Conservation (phyloP, 805 yeast genomes). For the Myxozyma nipponensis region DNA sequence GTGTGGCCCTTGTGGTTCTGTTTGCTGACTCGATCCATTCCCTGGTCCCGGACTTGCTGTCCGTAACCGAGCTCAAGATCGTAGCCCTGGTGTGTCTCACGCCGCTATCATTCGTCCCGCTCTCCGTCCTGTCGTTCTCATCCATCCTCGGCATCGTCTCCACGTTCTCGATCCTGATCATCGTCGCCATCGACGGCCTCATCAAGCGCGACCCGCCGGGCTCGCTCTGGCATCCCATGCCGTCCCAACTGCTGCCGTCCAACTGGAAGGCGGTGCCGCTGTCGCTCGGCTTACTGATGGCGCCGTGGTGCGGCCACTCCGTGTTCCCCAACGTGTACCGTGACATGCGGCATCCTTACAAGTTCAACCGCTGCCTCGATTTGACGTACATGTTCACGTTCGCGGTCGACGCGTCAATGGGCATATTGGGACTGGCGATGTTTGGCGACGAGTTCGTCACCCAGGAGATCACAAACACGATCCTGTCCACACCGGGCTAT, state of each 20-base stretch:
- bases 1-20: slow-evolving; percentile 73
- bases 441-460: slow-evolving; percentile 51
- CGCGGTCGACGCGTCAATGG: slow-evolving; percentile 57
- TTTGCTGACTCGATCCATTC: slow-evolving; percentile 84
- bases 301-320: slow-evolving; percentile 85
- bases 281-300: slow-evolving; percentile 42
- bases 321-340: slow-evolving; percentile 71
- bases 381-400: slow-evolving; percentile 58
- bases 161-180: slow-evolving; percentile 59
- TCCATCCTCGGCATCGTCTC: slow-evolving; percentile 68
- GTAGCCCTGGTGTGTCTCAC: slow-evolving; percentile 62
- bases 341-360: slow-evolving; percentile 69
- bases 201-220: slow-evolving; percentile 65
- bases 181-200: slow-evolving; percentile 62
- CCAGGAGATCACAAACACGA: slow-evolving; percentile 57
- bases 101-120: slow-evolving; percentile 77
- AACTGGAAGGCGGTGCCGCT: slow-evolving; percentile 45
- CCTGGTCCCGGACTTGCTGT: slow-evolving; percentile 38
- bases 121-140: slow-evolving; percentile 65
- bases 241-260: slow-evolving; percentile 67
- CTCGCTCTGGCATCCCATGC: slow-evolving; percentile 60
- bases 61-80: slow-evolving; percentile 57
- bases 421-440: slow-evolving; percentile 69
- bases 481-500: slow-evolving; percentile 62
- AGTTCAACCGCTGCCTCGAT: slow-evolving; percentile 51